Evolutionary conservation across 345 rosid species (phyloP).

Genomic region (Erucastrum elatum): DNA sequence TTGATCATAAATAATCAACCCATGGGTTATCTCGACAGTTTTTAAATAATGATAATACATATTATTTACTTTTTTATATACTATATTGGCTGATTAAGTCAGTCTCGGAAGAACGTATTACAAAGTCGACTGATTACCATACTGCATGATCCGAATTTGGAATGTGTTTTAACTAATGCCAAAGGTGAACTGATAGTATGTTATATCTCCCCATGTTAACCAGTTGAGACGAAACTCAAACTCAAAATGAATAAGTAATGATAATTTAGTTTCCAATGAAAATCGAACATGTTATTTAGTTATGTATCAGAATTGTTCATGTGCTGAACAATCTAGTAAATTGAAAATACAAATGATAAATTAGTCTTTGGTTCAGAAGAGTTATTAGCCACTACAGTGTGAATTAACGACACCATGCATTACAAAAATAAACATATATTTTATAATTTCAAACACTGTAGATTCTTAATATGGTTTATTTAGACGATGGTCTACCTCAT

Average conservation of each 20-base stretch:
- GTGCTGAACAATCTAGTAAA: slow-evolving; percentile 9
- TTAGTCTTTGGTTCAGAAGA: neutral
- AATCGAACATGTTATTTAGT: neutral
- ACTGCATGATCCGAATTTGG: too few species aligned
- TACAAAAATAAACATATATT: neutral
- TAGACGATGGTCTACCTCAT: neutral
- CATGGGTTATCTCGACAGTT: slow-evolving; percentile 6
- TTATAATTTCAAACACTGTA: neutral
- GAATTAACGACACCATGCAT: neutral
- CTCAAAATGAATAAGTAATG: too few species aligned
- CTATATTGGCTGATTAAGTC: too few species aligned
- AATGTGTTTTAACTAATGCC: too few species aligned
- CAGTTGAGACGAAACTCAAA: too few species aligned
- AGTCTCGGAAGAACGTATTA: too few species aligned
- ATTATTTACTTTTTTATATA: neutral
- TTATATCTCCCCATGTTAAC: too few species aligned
- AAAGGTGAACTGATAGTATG: too few species aligned
- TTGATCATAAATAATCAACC: slow-evolving; percentile 30
- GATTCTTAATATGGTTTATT: neutral
- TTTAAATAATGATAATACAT: slow-evolving; percentile 3
- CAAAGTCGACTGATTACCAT: too few species aligned
- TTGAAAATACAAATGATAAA: neutral
- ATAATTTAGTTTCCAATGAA: too few species aligned
- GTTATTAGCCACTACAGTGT: neutral
- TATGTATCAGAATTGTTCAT: slow-evolving; percentile 15